Conservation (phyloP, 2,329 filamentous ascomycete genomes). For the Cyanodermella asteris region DNA sequence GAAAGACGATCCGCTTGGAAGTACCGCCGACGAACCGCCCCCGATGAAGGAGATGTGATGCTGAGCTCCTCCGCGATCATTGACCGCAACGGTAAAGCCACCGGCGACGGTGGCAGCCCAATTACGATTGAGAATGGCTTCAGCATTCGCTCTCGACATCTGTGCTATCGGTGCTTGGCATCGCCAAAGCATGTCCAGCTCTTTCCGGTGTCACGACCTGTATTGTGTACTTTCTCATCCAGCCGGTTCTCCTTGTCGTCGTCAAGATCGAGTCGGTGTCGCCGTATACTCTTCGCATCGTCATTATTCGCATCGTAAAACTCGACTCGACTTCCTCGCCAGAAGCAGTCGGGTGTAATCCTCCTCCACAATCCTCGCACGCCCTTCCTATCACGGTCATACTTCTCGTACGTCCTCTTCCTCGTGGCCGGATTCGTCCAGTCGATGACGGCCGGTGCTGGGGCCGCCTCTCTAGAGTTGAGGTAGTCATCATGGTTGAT, state of each 20-base stretch:
- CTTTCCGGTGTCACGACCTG: neutral
- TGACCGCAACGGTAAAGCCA: no score
- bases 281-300: slow-evolving; percentile 5
- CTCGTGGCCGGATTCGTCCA: slow-evolving; percentile 24
- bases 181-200: neutral
- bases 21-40: no score
- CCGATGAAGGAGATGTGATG: no score
- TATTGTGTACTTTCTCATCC: neutral
- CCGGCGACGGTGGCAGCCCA: no score
- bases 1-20: no score
- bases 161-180: no score
- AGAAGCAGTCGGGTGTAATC: slow-evolving; percentile 20
- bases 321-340: slow-evolving; percentile 13
- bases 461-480: no score
- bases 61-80: no score
- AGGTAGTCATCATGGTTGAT: no score
- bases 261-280: slow-evolving; percentile 3
- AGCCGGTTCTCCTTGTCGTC: neutral
- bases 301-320: slow-evolving; percentile 17
- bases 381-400: slow-evolving; percentile 9
- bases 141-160: no score
- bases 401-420: slow-evolving; percentile 17
- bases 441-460: slow-evolving; percentile 21
- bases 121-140: no score
- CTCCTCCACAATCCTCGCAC: slow-evolving; percentile 20